A percentile compares a stretch with the other conserved stretches of the same genome.
Evolutionary conservation across 768 basidiomycete genomes (phyloP).

Genomic region (Termitomyces sp.): DNA sequence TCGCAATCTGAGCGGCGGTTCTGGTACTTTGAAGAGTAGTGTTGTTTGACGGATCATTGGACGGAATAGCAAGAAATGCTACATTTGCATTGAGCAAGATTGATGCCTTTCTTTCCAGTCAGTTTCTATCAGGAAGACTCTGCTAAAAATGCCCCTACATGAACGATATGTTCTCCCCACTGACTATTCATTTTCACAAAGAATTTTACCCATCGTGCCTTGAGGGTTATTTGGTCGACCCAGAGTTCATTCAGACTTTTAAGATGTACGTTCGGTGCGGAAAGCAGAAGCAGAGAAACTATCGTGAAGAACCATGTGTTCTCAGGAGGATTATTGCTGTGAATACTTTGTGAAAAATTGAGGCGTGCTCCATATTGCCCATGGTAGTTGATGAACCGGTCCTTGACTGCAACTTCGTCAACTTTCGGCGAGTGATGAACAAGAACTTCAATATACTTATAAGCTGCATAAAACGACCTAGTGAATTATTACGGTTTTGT

Average conservation of each 20-base stretch:
- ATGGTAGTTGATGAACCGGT: slow-evolving; percentile 37
- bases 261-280: slow-evolving; percentile 41
- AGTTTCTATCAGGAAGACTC: slow-evolving; percentile 23
- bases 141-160: slow-evolving; percentile 18
- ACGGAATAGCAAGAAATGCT: slow-evolving; percentile 45
- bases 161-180: slow-evolving; percentile 12
- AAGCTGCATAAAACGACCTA: slow-evolving; percentile 7
- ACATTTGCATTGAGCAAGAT: slow-evolving; percentile 51
- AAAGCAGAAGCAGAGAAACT: slow-evolving; percentile 40
- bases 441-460: background rate
- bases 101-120: slow-evolving; percentile 34
- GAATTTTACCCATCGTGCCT: slow-evolving; percentile 36
- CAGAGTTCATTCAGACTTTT: slow-evolving; percentile 40
- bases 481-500: background rate
- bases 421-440: too few species aligned
- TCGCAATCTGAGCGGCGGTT: slow-evolving; percentile 34
- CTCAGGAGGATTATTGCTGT: background rate
- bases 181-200: slow-evolving; percentile 31
- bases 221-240: slow-evolving; percentile 40
- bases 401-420: slow-evolving; percentile 5
- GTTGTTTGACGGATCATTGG: slow-evolving; percentile 34
- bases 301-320: slow-evolving; percentile 46
- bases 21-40: slow-evolving; percentile 12
- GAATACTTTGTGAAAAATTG: slow-evolving; percentile 25
- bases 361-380: slow-evolving; percentile 44